Evolutionary conservation across 371 early-diverging fungal genomes (phyloP), one percentile per base, ranked within the genome.

Genomic region (Rhizoclosmatium hyalinum): DNA sequence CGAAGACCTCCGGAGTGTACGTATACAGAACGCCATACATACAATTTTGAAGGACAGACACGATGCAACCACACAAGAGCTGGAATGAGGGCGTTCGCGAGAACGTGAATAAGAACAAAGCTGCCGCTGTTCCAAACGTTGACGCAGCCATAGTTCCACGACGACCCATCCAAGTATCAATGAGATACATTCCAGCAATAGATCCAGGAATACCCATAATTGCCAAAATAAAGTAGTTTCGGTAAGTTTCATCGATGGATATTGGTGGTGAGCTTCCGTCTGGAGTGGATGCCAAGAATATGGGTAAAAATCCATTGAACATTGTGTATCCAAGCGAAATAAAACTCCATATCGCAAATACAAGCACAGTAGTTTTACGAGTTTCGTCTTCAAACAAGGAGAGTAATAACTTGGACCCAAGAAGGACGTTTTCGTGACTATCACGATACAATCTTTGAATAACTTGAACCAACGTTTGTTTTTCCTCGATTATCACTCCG

Each of bases 1-100:
- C 90, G 78, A 95, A 95, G n/a, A 93, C 94, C 72, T 95, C 95
- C 0, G 95, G 94, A n/a, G 95, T 94, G 73, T 94, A 95, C 0
- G 92, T 90, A 76, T 95, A 95, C 5, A 81, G 39, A 24, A 78
- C 75, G 1, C 94, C 95, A 79, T 94, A 95, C 77, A 93, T 88
- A 17, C 93, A 74, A 2, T 94, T 94, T 55, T 90, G 90, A 21
- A 93, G 82, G n/a, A 94, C 89, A 0, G 89, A 88, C 19, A 92
- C 88, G 0, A 88, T 77, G 1, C 93, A 91, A 0, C 91, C 89
- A 14, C 90, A 89, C 3, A 88, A 68, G 2, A 91, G 83, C 81
- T 91, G 91, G 2, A 88, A 86, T 5, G 84, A 75, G 32, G 84
- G 83, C 32, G 88, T 82, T 8, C 72, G 73, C 39, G 89, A 80